These are phyloP conservation scores for Condylostoma magnum DNA, from an alignment of 169 alveolate species.

Conservation along the genomic window DNA sequence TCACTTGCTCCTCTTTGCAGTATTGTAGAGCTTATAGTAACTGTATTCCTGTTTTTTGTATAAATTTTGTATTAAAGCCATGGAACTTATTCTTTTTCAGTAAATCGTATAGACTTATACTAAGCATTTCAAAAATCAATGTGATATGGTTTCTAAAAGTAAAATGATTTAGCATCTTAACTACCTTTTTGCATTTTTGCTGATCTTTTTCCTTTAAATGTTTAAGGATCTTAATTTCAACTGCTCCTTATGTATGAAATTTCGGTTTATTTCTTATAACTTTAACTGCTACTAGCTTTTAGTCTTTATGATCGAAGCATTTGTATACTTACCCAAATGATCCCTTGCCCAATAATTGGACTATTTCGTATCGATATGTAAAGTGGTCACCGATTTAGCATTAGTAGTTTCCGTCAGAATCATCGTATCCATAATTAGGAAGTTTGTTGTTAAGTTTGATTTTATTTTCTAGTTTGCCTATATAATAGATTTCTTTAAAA, in stretches of 20 bases:
- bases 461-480: no score
- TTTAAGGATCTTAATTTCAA: slow-evolving; percentile 68
- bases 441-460: no score
- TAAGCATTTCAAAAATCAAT: slow-evolving; percentile 68
- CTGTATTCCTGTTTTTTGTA: slow-evolving; percentile 57
- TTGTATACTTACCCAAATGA: slow-evolving; percentile 79
- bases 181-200: slow-evolving; percentile 64
- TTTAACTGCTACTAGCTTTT: slow-evolving; percentile 73
- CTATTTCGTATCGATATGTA: slow-evolving; percentile 69
- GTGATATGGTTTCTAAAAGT: slow-evolving; percentile 76
- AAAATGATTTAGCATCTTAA: slow-evolving; percentile 63
- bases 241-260: slow-evolving; percentile 65
- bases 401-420: slow-evolving; percentile 68
- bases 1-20: slow-evolving; percentile 48
- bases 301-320: slow-evolving; percentile 71
- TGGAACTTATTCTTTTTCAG: slow-evolving; percentile 48
- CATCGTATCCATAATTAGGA: slow-evolving; percentile 32
- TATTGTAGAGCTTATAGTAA: slow-evolving; percentile 55
- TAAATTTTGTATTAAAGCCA: slow-evolving; percentile 47
- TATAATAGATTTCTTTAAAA: slow-evolving; percentile 44
- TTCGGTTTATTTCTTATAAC: slow-evolving; percentile 67
- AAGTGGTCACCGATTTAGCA: slow-evolving; percentile 54
- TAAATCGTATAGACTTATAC: slow-evolving; percentile 63
- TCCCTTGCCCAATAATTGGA: slow-evolving; percentile 74
- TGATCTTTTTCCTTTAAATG: slow-evolving; percentile 56